These are phyloP conservation scores for Zancudomyces culisetae DNA, from an alignment of 371 early-diverging fungal genomes.

Conservation along the genomic window DNA sequence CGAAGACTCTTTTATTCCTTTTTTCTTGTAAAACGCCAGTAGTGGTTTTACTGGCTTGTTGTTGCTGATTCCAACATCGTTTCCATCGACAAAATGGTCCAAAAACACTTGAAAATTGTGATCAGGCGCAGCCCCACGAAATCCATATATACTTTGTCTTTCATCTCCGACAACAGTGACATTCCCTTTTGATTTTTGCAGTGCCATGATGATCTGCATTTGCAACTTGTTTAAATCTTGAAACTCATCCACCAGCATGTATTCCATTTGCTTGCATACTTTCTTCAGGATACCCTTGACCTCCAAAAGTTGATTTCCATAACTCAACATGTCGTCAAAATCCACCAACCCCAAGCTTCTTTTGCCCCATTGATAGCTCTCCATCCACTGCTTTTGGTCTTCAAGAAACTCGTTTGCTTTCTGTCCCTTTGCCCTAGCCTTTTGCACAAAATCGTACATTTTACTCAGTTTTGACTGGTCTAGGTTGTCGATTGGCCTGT, in stretches of 20 bases:
- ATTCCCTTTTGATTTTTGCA: constrained; percentile 14
- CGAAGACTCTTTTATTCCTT: background rate
- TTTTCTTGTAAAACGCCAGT: too few species aligned
- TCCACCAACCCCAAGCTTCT: constrained; percentile 23
- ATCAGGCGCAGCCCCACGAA: constrained; percentile 33
- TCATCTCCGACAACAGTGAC: constrained; percentile 42
- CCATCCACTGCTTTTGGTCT: constrained; percentile 6
- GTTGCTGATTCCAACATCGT: constrained; percentile 5
- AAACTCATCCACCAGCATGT: constrained; percentile 44
- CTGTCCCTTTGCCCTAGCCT: constrained; percentile 21
- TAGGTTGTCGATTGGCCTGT: background rate
- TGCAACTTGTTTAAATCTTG: constrained; percentile 43
- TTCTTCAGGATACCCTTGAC: constrained; percentile 5
- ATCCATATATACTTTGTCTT: constrained; percentile 42
- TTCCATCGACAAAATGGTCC: constrained; percentile 18
- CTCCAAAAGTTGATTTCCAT: constrained; percentile 20
- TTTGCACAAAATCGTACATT: constrained; percentile 15
- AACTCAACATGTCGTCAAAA: constrained; percentile 34
- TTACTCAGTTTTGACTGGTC: constrained; percentile 3
- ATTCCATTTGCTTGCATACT: constrained; percentile 12
- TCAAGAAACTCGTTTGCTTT: constrained; percentile 20
- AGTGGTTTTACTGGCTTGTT: too few species aligned
- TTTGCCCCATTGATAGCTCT: constrained; percentile 9
- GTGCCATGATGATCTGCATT: constrained; percentile 27
- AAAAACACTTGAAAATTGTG: constrained; percentile 31